Evolutionary conservation across 2,329 filamentous ascomycete genomes (phyloP).

Genomic region (Scedosporium dehoogii): DNA sequence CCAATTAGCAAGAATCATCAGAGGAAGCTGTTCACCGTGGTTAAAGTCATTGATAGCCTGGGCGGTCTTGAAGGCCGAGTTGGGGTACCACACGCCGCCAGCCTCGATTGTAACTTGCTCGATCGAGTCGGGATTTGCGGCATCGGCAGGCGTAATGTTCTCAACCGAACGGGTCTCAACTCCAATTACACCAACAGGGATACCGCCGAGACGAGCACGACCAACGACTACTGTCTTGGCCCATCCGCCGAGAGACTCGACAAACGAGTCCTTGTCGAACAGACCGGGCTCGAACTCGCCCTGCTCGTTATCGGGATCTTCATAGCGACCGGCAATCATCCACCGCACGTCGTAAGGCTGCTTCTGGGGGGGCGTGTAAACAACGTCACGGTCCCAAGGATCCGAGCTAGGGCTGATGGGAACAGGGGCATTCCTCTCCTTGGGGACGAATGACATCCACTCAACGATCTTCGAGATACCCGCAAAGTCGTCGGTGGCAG

Average conservation of each 20-base stretch:
- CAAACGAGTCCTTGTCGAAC: constrained; percentile 94
- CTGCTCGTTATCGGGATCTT: constrained; percentile 52
- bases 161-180: constrained; percentile 94
- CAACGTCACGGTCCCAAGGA: constrained; percentile 84
- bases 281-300: constrained; percentile 70
- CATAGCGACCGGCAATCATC: constrained; percentile 71
- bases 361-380: constrained; percentile 72
- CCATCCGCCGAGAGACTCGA: constrained; percentile 94
- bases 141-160: constrained; percentile 93
- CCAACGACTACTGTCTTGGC: constrained; percentile 93
- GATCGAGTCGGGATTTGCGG: constrained; percentile 95
- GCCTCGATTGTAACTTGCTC: constrained; percentile 92
- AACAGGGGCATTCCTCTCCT: constrained; percentile 86
- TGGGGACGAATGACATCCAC: constrained; percentile 95
- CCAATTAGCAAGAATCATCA: constrained; percentile 99
- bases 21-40: constrained; percentile 90
- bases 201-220: constrained; percentile 90
- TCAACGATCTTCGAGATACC: constrained; percentile 96
- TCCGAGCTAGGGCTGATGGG: constrained; percentile 84
- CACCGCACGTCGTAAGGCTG: constrained; percentile 87
- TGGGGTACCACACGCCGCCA: constrained; percentile 99
- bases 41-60: constrained; percentile 99
- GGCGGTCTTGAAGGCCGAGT: constrained; percentile 98
- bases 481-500: constrained; percentile 92
- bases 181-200: constrained; percentile 95